Evolutionary conservation across 2,329 filamentous ascomycete genomes (phyloP).

Genomic region (Allantophomopsis cytisporea): DNA sequence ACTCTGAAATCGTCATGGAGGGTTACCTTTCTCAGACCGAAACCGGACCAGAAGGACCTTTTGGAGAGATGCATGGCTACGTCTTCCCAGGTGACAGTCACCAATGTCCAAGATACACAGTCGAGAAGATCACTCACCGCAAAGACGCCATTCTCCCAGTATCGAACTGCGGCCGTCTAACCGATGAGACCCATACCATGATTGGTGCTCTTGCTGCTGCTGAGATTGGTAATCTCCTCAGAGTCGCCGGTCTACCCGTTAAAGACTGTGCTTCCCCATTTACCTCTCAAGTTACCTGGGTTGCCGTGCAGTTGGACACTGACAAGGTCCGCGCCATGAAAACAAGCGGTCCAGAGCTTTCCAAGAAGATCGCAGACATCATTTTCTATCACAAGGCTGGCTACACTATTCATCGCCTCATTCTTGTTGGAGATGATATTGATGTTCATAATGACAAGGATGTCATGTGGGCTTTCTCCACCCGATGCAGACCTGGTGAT

Average conservation of each 20-base stretch:
- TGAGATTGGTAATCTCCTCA: slow-evolving; percentile 23
- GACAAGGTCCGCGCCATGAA: slow-evolving; percentile 40
- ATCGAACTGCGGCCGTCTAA: slow-evolving; percentile 24
- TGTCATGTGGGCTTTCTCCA: slow-evolving; percentile 33
- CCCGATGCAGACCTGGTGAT: slow-evolving; percentile 27
- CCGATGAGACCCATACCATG: slow-evolving; percentile 29
- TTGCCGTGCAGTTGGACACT: slow-evolving; percentile 40
- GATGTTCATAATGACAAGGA: slow-evolving; percentile 30
- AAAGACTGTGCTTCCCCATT: slow-evolving; percentile 28
- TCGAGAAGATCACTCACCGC: slow-evolving; percentile 32
- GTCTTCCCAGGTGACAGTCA: slow-evolving; percentile 26
- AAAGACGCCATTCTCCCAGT: slow-evolving; percentile 32
- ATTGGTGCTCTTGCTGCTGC: slow-evolving; percentile 28
- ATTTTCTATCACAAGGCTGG: slow-evolving; percentile 27
- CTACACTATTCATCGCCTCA: slow-evolving; percentile 26
- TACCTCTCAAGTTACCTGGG: slow-evolving; percentile 33
- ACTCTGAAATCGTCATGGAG: slow-evolving; percentile 35
- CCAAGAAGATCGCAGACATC: slow-evolving; percentile 25
- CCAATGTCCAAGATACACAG: slow-evolving; percentile 24
- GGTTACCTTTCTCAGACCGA: slow-evolving; percentile 30
- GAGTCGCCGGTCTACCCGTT: slow-evolving; percentile 25
- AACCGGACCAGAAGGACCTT: slow-evolving; percentile 29
- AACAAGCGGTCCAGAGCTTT: slow-evolving; percentile 25
- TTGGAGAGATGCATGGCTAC: slow-evolving; percentile 32
- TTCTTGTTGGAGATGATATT: slow-evolving; percentile 34